Conservation (phyloP, 176 grass and related monocot genomes). For the Olyra latifolia region DNA sequence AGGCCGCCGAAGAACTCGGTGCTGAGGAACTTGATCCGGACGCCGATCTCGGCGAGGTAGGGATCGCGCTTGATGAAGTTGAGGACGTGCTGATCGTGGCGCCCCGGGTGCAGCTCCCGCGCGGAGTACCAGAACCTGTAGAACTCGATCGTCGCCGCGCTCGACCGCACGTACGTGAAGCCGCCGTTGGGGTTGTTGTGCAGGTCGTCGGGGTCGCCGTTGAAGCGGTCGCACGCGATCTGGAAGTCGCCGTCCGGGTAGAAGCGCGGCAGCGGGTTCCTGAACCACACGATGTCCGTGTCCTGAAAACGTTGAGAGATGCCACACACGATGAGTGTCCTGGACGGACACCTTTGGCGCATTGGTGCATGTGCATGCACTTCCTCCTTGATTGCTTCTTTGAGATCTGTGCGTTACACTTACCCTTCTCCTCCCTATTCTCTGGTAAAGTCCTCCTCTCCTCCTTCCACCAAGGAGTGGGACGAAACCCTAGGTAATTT, state of each 20-base stretch:
- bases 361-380: too few relatives aligned
- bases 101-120: constrained; percentile 24
- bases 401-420: too few relatives aligned
- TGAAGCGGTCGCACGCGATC: constrained; percentile 70
- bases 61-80: constrained; percentile 55
- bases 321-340: not conserved
- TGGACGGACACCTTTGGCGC: too few relatives aligned
- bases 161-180: constrained; percentile 53
- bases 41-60: constrained; percentile 36
- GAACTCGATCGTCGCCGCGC: constrained; percentile 39
- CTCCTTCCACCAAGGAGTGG: too few relatives aligned
- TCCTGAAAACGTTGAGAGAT: constrained; percentile 38
- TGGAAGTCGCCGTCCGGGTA: constrained; percentile 45
- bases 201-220: constrained; percentile 42
- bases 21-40: constrained; percentile 63
- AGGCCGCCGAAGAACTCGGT: constrained; percentile 67
- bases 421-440: too few relatives aligned
- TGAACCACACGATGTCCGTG: constrained; percentile 69
- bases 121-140: constrained; percentile 52
- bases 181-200: constrained; percentile 57
- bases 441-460: too few relatives aligned
- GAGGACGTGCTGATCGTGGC: constrained; percentile 66
- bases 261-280: constrained; percentile 57
- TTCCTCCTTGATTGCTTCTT: too few relatives aligned
- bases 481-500: too few relatives aligned